phyloP scores from a whole-genome alignment of 495 filamentous ascomycete species.

The Astrothelium macrocarpum region DNA sequence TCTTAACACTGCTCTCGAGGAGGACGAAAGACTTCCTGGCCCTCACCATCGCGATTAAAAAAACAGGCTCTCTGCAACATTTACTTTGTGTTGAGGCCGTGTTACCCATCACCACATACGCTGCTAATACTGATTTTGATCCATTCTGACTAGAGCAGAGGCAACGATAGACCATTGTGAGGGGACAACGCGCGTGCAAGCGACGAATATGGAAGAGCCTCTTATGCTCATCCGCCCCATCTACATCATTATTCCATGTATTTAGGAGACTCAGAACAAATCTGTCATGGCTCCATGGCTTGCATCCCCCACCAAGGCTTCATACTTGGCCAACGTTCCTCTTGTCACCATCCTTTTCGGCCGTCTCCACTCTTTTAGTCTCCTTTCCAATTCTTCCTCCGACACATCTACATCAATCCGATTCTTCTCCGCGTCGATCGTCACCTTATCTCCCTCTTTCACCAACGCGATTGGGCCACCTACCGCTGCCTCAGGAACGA shows the following conservation, averaged over 20 bases:
- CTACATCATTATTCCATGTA: background rate
- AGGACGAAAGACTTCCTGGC: too few relatives aligned
- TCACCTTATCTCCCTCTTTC: conserved; percentile 69
- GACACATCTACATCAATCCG: conserved; percentile 64
- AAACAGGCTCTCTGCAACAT: too few relatives aligned
- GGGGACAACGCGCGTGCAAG: too few relatives aligned
- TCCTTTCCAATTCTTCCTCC: conserved; percentile 59
- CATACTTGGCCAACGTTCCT: conserved; percentile 88
- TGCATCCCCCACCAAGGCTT: conserved; percentile 60
- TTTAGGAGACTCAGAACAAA: conserved; percentile 27
- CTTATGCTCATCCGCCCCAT: too few relatives aligned
- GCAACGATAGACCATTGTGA: too few relatives aligned
- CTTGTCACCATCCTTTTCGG: conserved; percentile 68
- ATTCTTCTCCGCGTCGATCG: conserved; percentile 77
- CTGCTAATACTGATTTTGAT: too few relatives aligned
- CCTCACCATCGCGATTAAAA: too few relatives aligned
- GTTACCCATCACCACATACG: too few relatives aligned
- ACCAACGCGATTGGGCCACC: conserved; percentile 79
- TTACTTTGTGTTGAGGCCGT: too few relatives aligned
- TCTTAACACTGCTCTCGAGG: too few relatives aligned
- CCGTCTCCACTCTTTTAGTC: conserved; percentile 62
- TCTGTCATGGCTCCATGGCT: conserved; percentile 51
- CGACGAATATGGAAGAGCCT: too few relatives aligned
- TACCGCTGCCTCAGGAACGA: conserved; percentile 81
- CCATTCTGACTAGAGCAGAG: too few relatives aligned